phyloP scores from a whole-genome alignment of 352 stramenopile species.

The Globisporangium abappressorium region DNA sequence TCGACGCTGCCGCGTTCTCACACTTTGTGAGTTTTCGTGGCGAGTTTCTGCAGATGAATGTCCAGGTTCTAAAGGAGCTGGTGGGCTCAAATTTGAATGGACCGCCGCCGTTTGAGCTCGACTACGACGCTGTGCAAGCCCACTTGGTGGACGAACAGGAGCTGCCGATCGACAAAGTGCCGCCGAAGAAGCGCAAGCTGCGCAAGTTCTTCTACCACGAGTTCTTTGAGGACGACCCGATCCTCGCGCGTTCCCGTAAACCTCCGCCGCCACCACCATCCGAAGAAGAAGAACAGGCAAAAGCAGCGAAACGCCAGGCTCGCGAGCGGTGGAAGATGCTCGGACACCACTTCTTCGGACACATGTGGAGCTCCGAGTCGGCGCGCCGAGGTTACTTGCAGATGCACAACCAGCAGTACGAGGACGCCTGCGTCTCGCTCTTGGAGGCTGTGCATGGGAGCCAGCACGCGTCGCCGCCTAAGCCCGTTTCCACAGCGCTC shows the following conservation, averaged over 20 bases:
- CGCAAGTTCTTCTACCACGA: slow-evolving; percentile 72
- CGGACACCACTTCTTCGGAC: slow-evolving; percentile 37
- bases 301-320: slow-evolving; percentile 19
- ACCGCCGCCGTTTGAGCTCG: slow-evolving; percentile 50
- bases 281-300: slow-evolving; percentile 16
- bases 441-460: slow-evolving; percentile 26
- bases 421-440: slow-evolving; percentile 28
- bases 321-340: slow-evolving; percentile 47
- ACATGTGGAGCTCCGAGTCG: slow-evolving; percentile 32
- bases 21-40: slow-evolving; percentile 29
- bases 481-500: slow-evolving; percentile 22
- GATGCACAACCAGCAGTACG: slow-evolving; percentile 42
- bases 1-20: slow-evolving; percentile 30
- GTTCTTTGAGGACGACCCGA: slow-evolving; percentile 62
- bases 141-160: slow-evolving; percentile 29
- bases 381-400: slow-evolving; percentile 38
- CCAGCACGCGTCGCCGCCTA: slow-evolving; percentile 18
- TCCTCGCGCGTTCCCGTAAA: slow-evolving; percentile 19
- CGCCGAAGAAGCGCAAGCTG: slow-evolving; percentile 37
- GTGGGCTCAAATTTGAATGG: slow-evolving; percentile 8
- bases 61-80: slow-evolving; percentile 41
- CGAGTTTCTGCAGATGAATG: slow-evolving; percentile 38
- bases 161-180: slow-evolving; percentile 33
- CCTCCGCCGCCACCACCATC: background rate
- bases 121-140: slow-evolving; percentile 45